Base-by-base conservation (phyloP, 257 asterid genomes). In the Echium plantagineum region DNA sequence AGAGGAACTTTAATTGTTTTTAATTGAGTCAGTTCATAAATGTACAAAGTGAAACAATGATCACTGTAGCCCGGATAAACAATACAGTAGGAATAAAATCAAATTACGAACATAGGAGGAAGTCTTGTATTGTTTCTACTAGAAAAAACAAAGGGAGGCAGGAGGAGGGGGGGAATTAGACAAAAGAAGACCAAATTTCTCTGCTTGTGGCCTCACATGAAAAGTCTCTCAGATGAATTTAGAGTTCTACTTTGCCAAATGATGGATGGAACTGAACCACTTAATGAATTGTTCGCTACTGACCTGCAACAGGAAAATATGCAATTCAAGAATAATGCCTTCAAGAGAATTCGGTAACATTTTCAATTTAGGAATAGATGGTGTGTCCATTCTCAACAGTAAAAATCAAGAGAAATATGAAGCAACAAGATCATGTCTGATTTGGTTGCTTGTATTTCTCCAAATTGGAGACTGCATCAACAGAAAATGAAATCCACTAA, bases 161-260 rank as follows among this genome's bases (percentile, higher is more conserved):
- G 46, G 12, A 35, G 46, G 13, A 35, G 46, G 10, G 46, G 46
- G 6, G 13, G 46, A 35, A 9, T 1, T 35, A 35, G 46, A 35
- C 46, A 35, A 35, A 49, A 49, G 54, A 49, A 49, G 4, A 49
- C 6, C 20, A 52, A 53, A 15, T 53, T 53, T 20, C 10, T 46
- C 47, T 13, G 47, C 65, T 70, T 65, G 8, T 57, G 58, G 55
- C 68, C 98, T 83, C 86, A 93, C 99, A 93, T 64, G 59, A 68
- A 38, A 55, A 93, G 89, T 42, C 66, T 78, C 76, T 80, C 89
- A 1, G 86, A 78, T 21, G 74, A 75, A 66, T 86, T 86, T 28
- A 77, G 58, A 65, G 68, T 81, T 75, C 96, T 78, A 63, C 73
- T 84, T 72, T 74, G 83, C 99, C 99, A 93, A 65, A 93, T 80